Percentiles rank a stretch among this genome's conserved stretches.
Conservation (phyloP, 768 basidiomycete species). For the Hygrophoropsis aurantiaca region DNA sequence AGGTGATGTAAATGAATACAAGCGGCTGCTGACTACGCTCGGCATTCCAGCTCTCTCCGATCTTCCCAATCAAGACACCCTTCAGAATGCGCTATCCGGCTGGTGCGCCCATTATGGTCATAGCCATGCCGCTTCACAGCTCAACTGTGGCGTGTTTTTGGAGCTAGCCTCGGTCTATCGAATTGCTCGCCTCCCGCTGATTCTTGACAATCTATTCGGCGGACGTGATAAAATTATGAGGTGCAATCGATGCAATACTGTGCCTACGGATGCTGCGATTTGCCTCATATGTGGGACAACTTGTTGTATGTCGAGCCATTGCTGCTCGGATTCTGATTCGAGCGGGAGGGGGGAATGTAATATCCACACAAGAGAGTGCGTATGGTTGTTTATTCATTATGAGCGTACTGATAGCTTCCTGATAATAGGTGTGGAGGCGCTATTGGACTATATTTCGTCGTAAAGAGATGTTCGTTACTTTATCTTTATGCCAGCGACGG, state of each 20-base stretch:
- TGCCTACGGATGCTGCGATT: constrained; percentile 84
- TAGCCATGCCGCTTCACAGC: constrained; percentile 73
- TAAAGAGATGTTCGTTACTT: constrained; percentile 88
- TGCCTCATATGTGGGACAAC: constrained; percentile 89
- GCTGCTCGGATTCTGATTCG: constrained; percentile 70
- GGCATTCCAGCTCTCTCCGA: constrained; percentile 79
- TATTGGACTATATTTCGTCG: constrained; percentile 85
- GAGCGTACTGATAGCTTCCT: constrained; percentile 1
- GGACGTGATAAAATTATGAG: constrained; percentile 68
- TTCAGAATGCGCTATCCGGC: constrained; percentile 85
- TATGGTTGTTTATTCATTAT: constrained; percentile 19
- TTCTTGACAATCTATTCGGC: constrained; percentile 83
- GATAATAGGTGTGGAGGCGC: constrained; percentile 79
- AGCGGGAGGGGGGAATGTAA: constrained; percentile 86
- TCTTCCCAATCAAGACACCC: constrained; percentile 78
- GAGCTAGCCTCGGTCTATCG: constrained; percentile 86
- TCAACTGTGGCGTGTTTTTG: constrained; percentile 75
- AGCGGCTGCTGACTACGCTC: constrained; percentile 70
- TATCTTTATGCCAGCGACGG: constrained; percentile 89
- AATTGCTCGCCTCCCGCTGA: constrained; percentile 74
- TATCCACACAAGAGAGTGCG: constrained; percentile 91
- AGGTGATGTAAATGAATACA: constrained; percentile 67
- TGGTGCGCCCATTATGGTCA: constrained; percentile 91
- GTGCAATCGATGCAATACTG: constrained; percentile 75
- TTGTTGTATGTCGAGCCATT: constrained; percentile 89